These are phyloP conservation scores for Solidago caesia DNA, from an alignment of 129 eudicot species.

Conservation along the genomic window DNA sequence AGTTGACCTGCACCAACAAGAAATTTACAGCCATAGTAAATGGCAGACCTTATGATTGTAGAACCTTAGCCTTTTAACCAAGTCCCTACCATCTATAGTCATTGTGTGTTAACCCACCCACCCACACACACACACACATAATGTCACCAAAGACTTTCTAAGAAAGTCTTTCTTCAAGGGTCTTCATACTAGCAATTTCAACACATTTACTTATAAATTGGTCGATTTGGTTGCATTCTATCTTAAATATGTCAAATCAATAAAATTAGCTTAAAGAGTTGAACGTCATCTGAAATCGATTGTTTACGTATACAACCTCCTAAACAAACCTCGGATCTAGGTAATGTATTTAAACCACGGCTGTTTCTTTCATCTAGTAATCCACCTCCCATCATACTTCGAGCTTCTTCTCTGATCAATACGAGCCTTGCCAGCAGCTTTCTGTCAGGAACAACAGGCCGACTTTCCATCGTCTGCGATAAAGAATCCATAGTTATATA, in stretches of 20 bases:
- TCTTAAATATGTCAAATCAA: no score
- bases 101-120: not conserved
- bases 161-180: not conserved
- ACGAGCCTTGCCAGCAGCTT: constrained; percentile 95
- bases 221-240: not conserved
- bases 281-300: not conserved
- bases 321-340: constrained; percentile 77
- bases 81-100: not conserved
- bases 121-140: not conserved
- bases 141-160: constrained; percentile 4
- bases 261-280: not conserved
- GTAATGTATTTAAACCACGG: constrained; percentile 84
- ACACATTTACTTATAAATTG: not conserved
- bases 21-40: constrained; percentile 12
- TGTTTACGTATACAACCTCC: not conserved
- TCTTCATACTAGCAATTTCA: not conserved
- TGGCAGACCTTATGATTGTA: not conserved
- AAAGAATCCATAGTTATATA: not conserved
- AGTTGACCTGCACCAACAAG: constrained; percentile 62
- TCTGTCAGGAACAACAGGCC: constrained; percentile 84
- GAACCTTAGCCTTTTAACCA: not conserved
- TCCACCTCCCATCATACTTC: constrained; percentile 99
- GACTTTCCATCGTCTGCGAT: constrained; percentile 84
- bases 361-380: constrained; percentile 92
- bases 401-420: constrained; percentile 96